Conservation (phyloP, 768 basidiomycete genomes). For the Lentinula aciculospora region DNA sequence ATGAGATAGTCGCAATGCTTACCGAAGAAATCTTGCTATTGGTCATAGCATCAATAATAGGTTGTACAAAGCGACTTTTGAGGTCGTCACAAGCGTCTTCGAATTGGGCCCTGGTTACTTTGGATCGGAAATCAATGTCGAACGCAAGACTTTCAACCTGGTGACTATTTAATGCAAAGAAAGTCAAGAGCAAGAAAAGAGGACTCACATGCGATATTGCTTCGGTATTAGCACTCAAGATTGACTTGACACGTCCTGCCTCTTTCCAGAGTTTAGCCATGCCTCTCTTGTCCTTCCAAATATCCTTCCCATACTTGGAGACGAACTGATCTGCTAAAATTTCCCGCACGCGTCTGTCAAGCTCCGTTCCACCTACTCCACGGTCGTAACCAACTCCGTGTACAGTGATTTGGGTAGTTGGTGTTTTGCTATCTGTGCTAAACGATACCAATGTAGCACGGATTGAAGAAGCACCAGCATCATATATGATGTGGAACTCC, state of each 20-base stretch:
- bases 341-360: slow-evolving; percentile 80
- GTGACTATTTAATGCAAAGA: slow-evolving; percentile 2
- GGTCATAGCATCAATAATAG: slow-evolving; percentile 68
- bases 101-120: slow-evolving; percentile 72
- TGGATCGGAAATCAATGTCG: slow-evolving; percentile 86
- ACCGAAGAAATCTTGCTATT: slow-evolving; percentile 66
- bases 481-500: slow-evolving; percentile 89
- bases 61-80: slow-evolving; percentile 55
- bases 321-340: slow-evolving; percentile 75
- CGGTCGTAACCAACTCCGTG: slow-evolving; percentile 82
- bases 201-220: slow-evolving; percentile 60
- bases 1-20: slow-evolving; percentile 14
- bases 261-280: slow-evolving; percentile 96
- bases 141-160: slow-evolving; percentile 85
- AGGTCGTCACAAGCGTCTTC: slow-evolving; percentile 71
- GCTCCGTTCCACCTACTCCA: slow-evolving; percentile 70
- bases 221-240: slow-evolving; percentile 90
- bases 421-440: slow-evolving; percentile 39
- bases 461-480: slow-evolving; percentile 84
- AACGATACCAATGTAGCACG: slow-evolving; percentile 76
- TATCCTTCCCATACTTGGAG: slow-evolving; percentile 59
- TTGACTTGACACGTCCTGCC: slow-evolving; percentile 82
- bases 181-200: neutral
- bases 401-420: slow-evolving; percentile 69
- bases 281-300: slow-evolving; percentile 70